Base-by-base conservation (phyloP, 179 eudicot genomes). In the Sideroxylon spinosum region DNA sequence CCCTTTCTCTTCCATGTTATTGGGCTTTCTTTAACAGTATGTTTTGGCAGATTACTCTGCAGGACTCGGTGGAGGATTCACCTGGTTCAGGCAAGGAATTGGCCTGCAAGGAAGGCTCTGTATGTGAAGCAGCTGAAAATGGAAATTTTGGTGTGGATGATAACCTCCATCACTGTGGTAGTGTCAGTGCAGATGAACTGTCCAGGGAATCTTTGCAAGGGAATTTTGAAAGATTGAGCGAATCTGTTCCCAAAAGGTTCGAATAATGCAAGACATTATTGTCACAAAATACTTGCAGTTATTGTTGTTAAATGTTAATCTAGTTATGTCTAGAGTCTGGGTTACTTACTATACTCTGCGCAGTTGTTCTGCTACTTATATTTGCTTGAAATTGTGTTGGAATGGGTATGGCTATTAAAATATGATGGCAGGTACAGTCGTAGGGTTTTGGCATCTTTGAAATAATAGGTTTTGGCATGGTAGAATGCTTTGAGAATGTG, bases 11-110 rank as follows among this genome's bases (percentile, higher is more conserved):
- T 37, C 3, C 5, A 37, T 37, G 44, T 37, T 37, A 37, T 6
- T 37, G 5, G 44, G 44, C 44, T 6, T 37, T 37, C 44, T 37
- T 37, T 37, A 37, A 3, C 44, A 37, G 44, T 37, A 3, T 37
- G 44, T 37, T 37, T 37, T 1, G 67, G 55, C 75, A 89, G 92
- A 82, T 89, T 70, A 61, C 76, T 73, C 68, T 85, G 78, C 82
- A 81, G 82, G 87, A 87, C 52, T 61, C 74, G 32, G 37, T 29
- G 64, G 85, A 84, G 72, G 80, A 76, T n/a, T 64, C 59, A 52
- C 76, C 76, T 60, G 68, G 44, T 71, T 82, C 82, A 29, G 75
- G 74, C 75, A 69, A 81, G 71, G 76, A 78, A 22, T 64, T 62
- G 23, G 79, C 57, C 20, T 71, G 64, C n/a, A 60, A 70, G 17